Evolutionary conservation across 176 grass and related monocot species (phyloP).

Genomic region (Carex scoparia): DNA sequence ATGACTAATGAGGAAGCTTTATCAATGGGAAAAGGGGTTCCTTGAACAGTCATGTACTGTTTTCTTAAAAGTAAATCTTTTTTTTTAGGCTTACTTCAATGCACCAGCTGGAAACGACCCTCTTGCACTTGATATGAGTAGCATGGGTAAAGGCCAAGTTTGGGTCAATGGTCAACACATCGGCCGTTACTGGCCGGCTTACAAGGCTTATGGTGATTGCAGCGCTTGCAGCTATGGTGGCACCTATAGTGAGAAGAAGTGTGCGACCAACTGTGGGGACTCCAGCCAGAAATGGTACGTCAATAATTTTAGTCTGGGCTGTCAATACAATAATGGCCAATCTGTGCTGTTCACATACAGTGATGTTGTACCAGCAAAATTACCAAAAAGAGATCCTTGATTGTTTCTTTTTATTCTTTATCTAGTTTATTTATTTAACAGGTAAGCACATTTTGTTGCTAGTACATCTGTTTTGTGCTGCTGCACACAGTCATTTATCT

Average conservation of each 20-base stretch:
- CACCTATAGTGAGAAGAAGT: constrained; percentile 57
- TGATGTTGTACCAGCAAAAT: background rate
- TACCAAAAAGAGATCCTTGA: background rate
- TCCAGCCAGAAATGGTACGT: constrained; percentile 73
- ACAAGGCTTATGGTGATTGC: constrained; percentile 54
- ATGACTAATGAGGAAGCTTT: background rate
- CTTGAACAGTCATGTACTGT: background rate
- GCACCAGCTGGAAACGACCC: constrained; percentile 62
- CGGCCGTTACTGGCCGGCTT: constrained; percentile 77
- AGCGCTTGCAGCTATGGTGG: constrained; percentile 63
- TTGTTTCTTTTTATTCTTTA: background rate
- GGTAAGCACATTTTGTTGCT: constrained; percentile 1
- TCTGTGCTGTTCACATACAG: background rate
- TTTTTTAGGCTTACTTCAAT: constrained; percentile 57
- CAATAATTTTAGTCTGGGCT: background rate
- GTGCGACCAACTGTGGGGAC: constrained; percentile 59
- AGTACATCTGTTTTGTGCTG: background rate
- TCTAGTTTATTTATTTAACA: background rate
- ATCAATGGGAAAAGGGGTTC: background rate
- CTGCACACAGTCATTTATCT: background rate
- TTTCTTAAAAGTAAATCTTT: constrained; percentile 9
- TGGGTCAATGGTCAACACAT: constrained; percentile 84
- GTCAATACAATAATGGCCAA: background rate
- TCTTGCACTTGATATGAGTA: constrained; percentile 85
- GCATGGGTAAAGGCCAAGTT: constrained; percentile 92